Conservation (phyloP, 768 basidiomycete genomes). For the Crepidotus variabilis region DNA sequence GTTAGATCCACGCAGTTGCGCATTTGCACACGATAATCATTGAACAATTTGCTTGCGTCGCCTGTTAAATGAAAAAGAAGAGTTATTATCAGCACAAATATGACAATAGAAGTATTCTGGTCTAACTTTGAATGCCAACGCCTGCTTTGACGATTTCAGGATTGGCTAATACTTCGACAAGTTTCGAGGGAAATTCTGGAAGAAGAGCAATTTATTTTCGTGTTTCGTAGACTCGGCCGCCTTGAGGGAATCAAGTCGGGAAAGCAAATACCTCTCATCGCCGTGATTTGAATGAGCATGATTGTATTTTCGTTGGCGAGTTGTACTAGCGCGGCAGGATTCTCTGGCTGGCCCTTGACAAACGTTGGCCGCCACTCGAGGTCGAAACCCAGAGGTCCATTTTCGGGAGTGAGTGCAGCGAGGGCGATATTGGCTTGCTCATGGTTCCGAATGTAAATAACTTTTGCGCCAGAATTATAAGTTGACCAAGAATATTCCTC, state of each 20-base stretch:
- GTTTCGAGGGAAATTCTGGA: constrained; percentile 49
- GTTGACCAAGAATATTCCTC: constrained; percentile 33
- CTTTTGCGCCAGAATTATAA: constrained; percentile 24
- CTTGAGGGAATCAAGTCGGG: constrained; percentile 1
- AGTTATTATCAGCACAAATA: constrained; percentile 7
- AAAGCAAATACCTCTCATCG: constrained; percentile 43
- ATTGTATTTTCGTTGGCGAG: constrained; percentile 54
- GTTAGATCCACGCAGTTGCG: constrained; percentile 65
- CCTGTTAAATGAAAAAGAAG: constrained; percentile 32
- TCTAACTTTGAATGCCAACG: constrained; percentile 67
- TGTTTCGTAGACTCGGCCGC: constrained; percentile 2
- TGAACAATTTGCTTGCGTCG: constrained; percentile 65
- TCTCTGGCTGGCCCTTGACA: constrained; percentile 48
- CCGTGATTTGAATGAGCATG: constrained; percentile 61
- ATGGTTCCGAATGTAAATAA: constrained; percentile 33
- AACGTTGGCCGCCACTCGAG: constrained; percentile 75
- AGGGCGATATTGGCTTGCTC: constrained; percentile 28
- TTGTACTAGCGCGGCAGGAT: constrained; percentile 73
- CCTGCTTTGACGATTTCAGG: constrained; percentile 62
- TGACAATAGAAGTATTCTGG: constrained; percentile 5
- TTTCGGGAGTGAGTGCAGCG: constrained; percentile 22
- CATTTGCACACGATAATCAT: constrained; percentile 39
- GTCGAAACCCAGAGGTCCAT: constrained; percentile 62
- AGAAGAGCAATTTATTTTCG: constrained; percentile 7
- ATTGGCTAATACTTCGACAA: constrained; percentile 50